phyloP scores from a whole-genome alignment of 1,284 basidiomycete species.

The Sparassis latifolia region DNA sequence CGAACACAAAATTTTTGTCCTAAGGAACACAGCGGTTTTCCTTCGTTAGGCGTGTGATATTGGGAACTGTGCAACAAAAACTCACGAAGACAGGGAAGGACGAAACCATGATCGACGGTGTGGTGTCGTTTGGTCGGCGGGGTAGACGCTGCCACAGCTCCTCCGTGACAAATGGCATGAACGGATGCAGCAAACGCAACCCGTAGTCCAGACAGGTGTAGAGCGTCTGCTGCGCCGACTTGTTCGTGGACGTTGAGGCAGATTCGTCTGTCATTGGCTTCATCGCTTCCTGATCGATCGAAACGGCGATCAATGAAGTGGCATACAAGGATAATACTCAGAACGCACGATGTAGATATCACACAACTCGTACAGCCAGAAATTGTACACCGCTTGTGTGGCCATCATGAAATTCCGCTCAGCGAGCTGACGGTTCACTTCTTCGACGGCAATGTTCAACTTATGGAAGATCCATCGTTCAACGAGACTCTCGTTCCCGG shows the following conservation, averaged over 20 bases:
- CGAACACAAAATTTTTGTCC: constrained; percentile 62
- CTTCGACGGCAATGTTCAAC: constrained; percentile 75
- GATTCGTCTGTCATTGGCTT: constrained; percentile 90
- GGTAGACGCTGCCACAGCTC: constrained; percentile 98
- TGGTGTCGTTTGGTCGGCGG: constrained; percentile 74
- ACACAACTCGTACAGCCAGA: constrained; percentile 98
- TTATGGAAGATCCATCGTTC: constrained; percentile 97
- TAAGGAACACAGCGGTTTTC: constrained; percentile 20
- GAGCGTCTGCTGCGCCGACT: constrained; percentile 91
- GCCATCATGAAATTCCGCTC: constrained; percentile 92
- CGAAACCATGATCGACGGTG: constrained; percentile 86
- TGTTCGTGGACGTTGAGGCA: constrained; percentile 53
- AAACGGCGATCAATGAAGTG: not conserved
- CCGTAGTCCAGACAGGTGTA: constrained; percentile 94
- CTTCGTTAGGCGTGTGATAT: not conserved
- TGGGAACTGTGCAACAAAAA: constrained; percentile 9
- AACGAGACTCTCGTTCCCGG: constrained; percentile 85
- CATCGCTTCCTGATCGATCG: constrained; percentile 78
- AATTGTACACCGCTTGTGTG: constrained; percentile 83
- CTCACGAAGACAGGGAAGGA: constrained; percentile 76
- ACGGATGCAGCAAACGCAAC: constrained; percentile 88
- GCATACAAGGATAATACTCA: not conserved
- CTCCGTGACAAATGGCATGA: constrained; percentile 99
- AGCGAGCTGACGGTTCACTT: constrained; percentile 73
- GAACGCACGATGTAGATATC: constrained; percentile 91